Evolutionary conservation across 2,329 filamentous ascomycete species (phyloP), one percentile per base, ranked within the genome.

Genomic region (Fusarium sp.): DNA sequence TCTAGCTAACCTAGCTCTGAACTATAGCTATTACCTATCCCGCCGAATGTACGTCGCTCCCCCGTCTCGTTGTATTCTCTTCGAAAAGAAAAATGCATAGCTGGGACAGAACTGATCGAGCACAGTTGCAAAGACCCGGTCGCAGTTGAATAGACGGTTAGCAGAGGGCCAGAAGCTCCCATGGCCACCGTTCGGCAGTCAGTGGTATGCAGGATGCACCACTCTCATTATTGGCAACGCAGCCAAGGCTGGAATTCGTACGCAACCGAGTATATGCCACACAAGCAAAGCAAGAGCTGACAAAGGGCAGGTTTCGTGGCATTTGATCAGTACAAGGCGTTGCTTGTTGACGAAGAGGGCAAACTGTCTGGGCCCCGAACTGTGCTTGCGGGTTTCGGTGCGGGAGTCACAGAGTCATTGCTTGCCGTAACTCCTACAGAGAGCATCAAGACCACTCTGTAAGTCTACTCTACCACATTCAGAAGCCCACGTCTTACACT

Each of bases 151-250:
- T 79, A 89, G 91, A 71, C 88, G 90, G 72, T 84, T 98, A 74
- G 85, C 91, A 47, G 89, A 91, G 55, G 91, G 90, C 45, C 85
- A 96, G 83, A 97, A 97, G 83, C 86, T 97, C 28, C 94, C 95
- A 52, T 97, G 93, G 92, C 96, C 96, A 42, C 92, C 93, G 12
- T 98, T 98, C 75, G 96, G 96, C 47, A 84, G 82, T 72, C 93
- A 97, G 79, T 99, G 96, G 96, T 99, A 99, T 79, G 95, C 96
- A 14, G 96, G 96, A 36, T 99, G 96, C 82, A 98, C 96, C 45
- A 98, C 96, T 26, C 82, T 97, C 77, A 97, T 99, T 61, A 93
- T 98, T 71, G 96, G 96, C 63, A 99, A 99, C 81, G 96, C 94
- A 52, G 86, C 96, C 77, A 99, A 99, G 83, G 96, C 96, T 36